Percentiles rank a stretch among this genome's conserved stretches.
These are phyloP conservation scores for Xerocomus nothofagi DNA, from an alignment of 1,284 basidiomycete species.

Conservation along the genomic window DNA sequence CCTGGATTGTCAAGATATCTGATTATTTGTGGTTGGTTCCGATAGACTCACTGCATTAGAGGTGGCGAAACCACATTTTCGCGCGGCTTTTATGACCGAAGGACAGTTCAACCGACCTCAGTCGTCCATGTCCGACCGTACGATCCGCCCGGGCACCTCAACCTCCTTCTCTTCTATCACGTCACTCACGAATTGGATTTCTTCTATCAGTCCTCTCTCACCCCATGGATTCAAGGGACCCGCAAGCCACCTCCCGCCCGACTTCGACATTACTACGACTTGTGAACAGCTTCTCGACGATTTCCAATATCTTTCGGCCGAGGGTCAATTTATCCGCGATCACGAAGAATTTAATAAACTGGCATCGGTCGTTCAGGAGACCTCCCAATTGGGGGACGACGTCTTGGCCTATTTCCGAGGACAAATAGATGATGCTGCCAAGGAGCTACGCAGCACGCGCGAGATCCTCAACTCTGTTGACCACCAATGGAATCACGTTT, in stretches of 20 bases:
- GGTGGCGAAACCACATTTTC: slow-evolving; percentile 63
- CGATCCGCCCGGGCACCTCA: slow-evolving; percentile 51
- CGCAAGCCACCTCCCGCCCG: slow-evolving; percentile 26
- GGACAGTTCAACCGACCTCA: slow-evolving; percentile 45
- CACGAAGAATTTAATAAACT: slow-evolving; percentile 42
- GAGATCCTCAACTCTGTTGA: slow-evolving; percentile 42
- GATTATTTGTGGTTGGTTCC: slow-evolving; percentile 5
- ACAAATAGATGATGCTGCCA: slow-evolving; percentile 49
- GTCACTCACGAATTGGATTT: slow-evolving; percentile 40
- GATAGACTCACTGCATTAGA: slow-evolving; percentile 65
- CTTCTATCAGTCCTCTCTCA: slow-evolving; percentile 19
- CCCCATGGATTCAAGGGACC: slow-evolving; percentile 22
- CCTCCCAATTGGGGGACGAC: slow-evolving; percentile 43
- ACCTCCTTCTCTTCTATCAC: slow-evolving; percentile 42
- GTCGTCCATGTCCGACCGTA: slow-evolving; percentile 56
- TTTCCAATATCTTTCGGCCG: slow-evolving; percentile 49
- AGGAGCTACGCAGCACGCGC: slow-evolving; percentile 49
- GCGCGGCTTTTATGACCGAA: slow-evolving; percentile 53
- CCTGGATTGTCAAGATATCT: background rate
- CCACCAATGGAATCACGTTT: slow-evolving; percentile 41
- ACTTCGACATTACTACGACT: slow-evolving; percentile 46
- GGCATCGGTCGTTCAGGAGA: slow-evolving; percentile 47
- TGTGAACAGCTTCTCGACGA: slow-evolving; percentile 52
- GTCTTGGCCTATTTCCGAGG: slow-evolving; percentile 50
- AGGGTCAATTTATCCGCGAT: slow-evolving; percentile 38